Conservation (phyloP, 345 rosid genomes). For the Kandelia obovata region DNA sequence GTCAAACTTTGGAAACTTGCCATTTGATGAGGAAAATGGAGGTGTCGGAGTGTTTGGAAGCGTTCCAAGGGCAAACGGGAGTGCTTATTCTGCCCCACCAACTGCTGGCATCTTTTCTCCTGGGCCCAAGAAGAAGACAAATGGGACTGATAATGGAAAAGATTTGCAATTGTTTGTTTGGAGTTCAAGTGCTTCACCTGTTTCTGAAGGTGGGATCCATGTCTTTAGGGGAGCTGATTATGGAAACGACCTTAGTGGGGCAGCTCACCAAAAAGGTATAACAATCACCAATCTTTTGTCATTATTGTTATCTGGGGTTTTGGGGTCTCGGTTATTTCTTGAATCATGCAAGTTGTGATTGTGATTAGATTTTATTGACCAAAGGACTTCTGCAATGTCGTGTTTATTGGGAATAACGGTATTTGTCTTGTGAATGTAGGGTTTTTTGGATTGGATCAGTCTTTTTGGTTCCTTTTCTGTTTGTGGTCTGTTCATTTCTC, state of each 20-base stretch:
- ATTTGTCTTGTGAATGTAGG: slow-evolving; percentile 24
- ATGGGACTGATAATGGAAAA: slow-evolving; percentile 53
- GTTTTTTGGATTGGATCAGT: slow-evolving; percentile 8
- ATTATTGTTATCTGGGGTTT: slow-evolving; percentile 6
- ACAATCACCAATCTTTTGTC: slow-evolving; percentile 14
- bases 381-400: slow-evolving; percentile 22
- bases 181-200: slow-evolving; percentile 98
- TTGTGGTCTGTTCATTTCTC: background rate
- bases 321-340: slow-evolving; percentile 9
- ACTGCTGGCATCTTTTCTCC: slow-evolving; percentile 66
- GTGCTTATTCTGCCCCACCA: slow-evolving; percentile 55
- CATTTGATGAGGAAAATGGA: slow-evolving; percentile 57
- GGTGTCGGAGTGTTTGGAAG: slow-evolving; percentile 35
- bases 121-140: slow-evolving; percentile 39
- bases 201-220: slow-evolving; percentile 73
- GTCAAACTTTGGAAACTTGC: slow-evolving; percentile 56
- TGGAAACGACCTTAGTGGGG: slow-evolving; percentile 48
- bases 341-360: slow-evolving; percentile 1
- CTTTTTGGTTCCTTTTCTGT: background rate
- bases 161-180: slow-evolving; percentile 97
- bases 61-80: slow-evolving; percentile 32
- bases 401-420: slow-evolving; percentile 28
- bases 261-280: slow-evolving; percentile 51
- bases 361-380: slow-evolving; percentile 1
- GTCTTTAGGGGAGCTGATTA: slow-evolving; percentile 57